Evolutionary conservation across 2,329 filamentous ascomycete genomes (phyloP), one percentile per base, ranked within the genome.

Genomic region (Clarireedia homoeocarpa): DNA sequence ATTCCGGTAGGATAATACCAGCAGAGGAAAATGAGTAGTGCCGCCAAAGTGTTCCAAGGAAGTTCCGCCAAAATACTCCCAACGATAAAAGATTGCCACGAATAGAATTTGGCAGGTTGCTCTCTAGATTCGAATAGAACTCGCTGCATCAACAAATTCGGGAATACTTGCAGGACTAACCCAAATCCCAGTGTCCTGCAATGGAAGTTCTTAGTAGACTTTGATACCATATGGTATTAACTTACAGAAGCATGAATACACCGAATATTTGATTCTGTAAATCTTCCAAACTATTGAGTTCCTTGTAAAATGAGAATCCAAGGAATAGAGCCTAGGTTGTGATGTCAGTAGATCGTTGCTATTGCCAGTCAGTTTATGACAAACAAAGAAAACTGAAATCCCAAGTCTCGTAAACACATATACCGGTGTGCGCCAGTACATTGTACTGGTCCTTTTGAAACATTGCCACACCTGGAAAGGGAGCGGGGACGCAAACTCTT

Each of bases 1-100:
- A 94, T 79, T 2, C 88, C 89, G 54, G 95, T 81, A 1, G 90
- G 89, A 69, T 91, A 96, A 75, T 95, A 96, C 82, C 88, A 92
- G 69, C 78, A 84, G 66, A 89, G 78, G 75, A 77, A 95, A 74
- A 91, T 85, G 61, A 95, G 73, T n/a, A 85, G 77, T 3, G 83
- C 81, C 78, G 88, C 85, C 45, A 94, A 71, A 0, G 59, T 48
- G 68, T 95, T 90, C 85, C 88, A 96, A 0, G 90, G 89, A 2
- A 96, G 74, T 70, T 96, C 91, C 58, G 92, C 89, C 30, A 91
- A 73, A 61, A 96, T 87, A 38, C 88, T 84, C 56, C 87, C 88
- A 0, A 86, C 68, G 64, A 88, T 77, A 14, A 88, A 72, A 27
- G 84, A 73, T 58, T 87, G 74, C 75, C 84, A 88, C 1, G 81